phyloP scores from a whole-genome alignment of 345 rosid species.

The Ailanthus altissimus region DNA sequence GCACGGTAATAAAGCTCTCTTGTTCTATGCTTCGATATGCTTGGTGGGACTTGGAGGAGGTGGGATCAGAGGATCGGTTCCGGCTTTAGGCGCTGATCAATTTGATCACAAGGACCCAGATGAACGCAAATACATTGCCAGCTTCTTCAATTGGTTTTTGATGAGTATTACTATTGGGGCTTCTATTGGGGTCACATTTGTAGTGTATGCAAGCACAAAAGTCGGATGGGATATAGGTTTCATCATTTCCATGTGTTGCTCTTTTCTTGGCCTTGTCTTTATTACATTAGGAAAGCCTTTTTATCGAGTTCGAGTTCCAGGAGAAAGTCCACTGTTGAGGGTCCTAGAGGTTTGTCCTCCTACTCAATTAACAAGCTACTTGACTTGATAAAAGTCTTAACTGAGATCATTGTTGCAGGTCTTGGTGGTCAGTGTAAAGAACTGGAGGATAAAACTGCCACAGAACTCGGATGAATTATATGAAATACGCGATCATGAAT shows the following conservation, averaged over 20 bases:
- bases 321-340: slow-evolving; percentile 34
- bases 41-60: slow-evolving; percentile 36
- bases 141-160: slow-evolving; percentile 39
- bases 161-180: slow-evolving; percentile 35
- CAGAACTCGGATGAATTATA: slow-evolving; percentile 15
- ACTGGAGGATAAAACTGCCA: slow-evolving; percentile 26
- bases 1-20: slow-evolving; percentile 27
- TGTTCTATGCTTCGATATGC: slow-evolving; percentile 30
- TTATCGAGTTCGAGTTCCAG: slow-evolving; percentile 33
- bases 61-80: slow-evolving; percentile 32
- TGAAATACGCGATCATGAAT: slow-evolving; percentile 20
- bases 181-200: slow-evolving; percentile 29
- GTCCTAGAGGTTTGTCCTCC: slow-evolving; percentile 25
- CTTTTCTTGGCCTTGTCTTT: slow-evolving; percentile 27
- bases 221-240: slow-evolving; percentile 30
- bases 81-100: slow-evolving; percentile 36
- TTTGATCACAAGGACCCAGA: slow-evolving; percentile 25
- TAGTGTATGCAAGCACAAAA: slow-evolving; percentile 30
- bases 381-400: neutral
- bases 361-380: neutral
- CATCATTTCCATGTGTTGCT: slow-evolving; percentile 25
- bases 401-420: slow-evolving; percentile 21
- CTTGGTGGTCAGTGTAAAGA: slow-evolving; percentile 30
- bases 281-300: slow-evolving; percentile 27
- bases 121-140: slow-evolving; percentile 30